Evolutionary conservation across 306 rosid species (phyloP), one percentile per base, ranked within the genome.

Genomic region (Cyclanthera cordifolia): DNA sequence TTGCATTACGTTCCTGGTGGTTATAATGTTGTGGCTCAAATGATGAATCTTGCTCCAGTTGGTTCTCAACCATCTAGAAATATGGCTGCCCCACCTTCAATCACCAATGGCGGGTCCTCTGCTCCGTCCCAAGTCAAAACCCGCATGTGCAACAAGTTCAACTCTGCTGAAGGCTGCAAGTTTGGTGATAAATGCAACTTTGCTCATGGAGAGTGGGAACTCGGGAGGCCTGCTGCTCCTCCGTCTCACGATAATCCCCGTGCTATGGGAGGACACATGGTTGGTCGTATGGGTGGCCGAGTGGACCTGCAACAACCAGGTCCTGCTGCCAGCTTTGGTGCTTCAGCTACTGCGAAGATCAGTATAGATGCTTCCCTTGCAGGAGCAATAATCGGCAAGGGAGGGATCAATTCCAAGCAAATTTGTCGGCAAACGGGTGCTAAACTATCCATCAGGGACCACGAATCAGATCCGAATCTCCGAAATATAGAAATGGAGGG

Each of bases 381-480:
- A 8, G 99, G 99, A 73, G 95, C 99, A 10, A 90, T 93, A 71
- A 93, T 93, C 39, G 99, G 99, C 19, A 93, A 90, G 85, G 96
- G 96, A 47, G 99, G 97, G 60, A 93, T 93, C 37, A 88, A 93
- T 76, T 90, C 99, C 5, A 93, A 93, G 73, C 99, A 87, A 82
- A 93, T 93, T 56, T 86, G 99, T 75, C 99, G 91, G 45, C 99
- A 85, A 80, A 93, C 99, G 28, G 99, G 96, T 25, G 99, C 95
- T 34, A 93, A 90, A 72, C 96, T 93, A 12, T 75, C 96, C 15
- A 90, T 93, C 51, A 83, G 99, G 70, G 99, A 93, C 0, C 95
- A 88, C 12, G 99, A 93, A 57, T 84, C 90, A 1, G 90, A 93
- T 53, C 86, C 91, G 19, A 88, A 78, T 57, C 86, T 90, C 53